These are phyloP conservation scores for Coniochaeta sp. DNA, from an alignment of 2,329 filamentous ascomycete species.

Conservation along the genomic window DNA sequence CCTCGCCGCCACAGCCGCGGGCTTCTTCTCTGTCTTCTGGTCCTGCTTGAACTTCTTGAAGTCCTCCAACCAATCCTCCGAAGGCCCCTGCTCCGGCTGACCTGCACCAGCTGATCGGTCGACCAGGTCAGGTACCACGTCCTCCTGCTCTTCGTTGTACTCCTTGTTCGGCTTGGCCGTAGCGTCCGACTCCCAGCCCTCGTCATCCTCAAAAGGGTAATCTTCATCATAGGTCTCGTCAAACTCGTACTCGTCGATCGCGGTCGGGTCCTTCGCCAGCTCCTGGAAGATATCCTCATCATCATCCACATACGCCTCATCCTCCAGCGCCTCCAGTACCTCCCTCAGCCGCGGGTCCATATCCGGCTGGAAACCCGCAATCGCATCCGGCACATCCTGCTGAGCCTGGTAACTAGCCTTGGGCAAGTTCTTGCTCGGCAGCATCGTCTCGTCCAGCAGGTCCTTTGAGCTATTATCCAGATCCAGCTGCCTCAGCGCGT, in stretches of 20 bases:
- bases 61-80: conserved; percentile 83
- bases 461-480: conserved; percentile 46
- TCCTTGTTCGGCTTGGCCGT: conserved; percentile 71
- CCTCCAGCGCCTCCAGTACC: conserved; percentile 86
- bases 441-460: conserved; percentile 64
- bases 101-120: conserved; percentile 28
- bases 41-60: conserved; percentile 94
- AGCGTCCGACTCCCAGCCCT: conserved; percentile 91
- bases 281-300: conserved; percentile 74
- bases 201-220: conserved; percentile 58
- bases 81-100: conserved; percentile 50
- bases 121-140: conserved; percentile 41
- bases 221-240: conserved; percentile 52
- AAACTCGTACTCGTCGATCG: conserved; percentile 65
- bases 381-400: conserved; percentile 84
- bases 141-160: conserved; percentile 36
- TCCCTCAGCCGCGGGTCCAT: conserved; percentile 94
- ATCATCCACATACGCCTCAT: conserved; percentile 86
- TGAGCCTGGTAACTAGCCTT: conserved; percentile 82
- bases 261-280: conserved; percentile 36
- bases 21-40: conserved; percentile 41
- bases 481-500: conserved; percentile 63
- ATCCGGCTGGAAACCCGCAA: conserved; percentile 91
- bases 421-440: conserved; percentile 73
- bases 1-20: conserved; percentile 23